Conservation (phyloP, 768 basidiomycete species). For the Mycena latifolia region DNA sequence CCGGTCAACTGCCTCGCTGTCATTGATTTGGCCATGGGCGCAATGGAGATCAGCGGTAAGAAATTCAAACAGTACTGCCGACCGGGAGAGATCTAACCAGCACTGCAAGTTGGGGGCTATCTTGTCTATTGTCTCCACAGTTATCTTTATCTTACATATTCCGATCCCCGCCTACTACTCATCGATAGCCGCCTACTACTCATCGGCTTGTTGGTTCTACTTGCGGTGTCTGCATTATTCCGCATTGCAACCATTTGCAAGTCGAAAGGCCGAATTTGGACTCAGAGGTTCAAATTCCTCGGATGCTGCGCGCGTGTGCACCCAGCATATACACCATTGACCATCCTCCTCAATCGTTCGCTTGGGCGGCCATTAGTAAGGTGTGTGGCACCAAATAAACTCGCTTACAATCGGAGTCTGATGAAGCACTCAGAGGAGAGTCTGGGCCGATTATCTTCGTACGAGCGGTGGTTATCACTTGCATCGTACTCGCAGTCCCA, state of each 20-base stretch:
- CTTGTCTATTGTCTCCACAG: constrained; percentile 21
- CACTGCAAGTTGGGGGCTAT: constrained; percentile 15
- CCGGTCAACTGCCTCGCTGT: constrained; percentile 17
- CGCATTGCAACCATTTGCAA: constrained; percentile 17
- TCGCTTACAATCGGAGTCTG: no score
- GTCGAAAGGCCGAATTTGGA: constrained; percentile 13
- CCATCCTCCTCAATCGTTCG: constrained; percentile 9
- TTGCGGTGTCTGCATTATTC: constrained; percentile 9
- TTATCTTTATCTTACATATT: no score
- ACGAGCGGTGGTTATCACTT: no score
- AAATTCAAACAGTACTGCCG: constrained; percentile 6
- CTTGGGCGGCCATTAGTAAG: no score
- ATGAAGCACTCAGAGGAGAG: no score
- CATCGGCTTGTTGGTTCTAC: constrained; percentile 17
- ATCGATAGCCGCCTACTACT: constrained; percentile 16
- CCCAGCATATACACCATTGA: constrained; percentile 16
- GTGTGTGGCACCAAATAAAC: no score
- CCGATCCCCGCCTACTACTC: no score
- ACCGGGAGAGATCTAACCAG: constrained; percentile 9
- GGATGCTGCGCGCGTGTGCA: constrained; percentile 15
- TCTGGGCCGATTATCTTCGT: no score
- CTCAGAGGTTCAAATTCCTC: constrained; percentile 14
- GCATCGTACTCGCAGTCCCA: no score
- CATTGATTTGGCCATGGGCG: constrained; percentile 17
- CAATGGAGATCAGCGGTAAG: constrained; percentile 23